Evolutionary conservation across 2,329 filamentous ascomycete species (phyloP).

Genomic region (Fusarium begoniae): DNA sequence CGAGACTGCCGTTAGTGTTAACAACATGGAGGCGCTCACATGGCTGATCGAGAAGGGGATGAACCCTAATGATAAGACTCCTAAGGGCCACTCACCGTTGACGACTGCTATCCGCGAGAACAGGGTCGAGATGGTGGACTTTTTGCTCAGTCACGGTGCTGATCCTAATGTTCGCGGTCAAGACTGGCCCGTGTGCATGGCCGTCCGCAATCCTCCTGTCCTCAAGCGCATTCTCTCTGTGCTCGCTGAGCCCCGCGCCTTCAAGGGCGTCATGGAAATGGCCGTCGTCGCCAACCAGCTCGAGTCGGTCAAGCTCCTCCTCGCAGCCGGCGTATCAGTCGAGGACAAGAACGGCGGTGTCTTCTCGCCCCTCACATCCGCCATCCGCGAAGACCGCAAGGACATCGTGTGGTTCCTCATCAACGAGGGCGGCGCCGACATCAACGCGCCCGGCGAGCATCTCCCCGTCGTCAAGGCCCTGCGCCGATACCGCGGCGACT

Average conservation of each 20-base stretch:
- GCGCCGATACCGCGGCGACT: constrained; percentile 64
- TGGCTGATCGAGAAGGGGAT: constrained; percentile 70
- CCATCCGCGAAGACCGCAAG: constrained; percentile 69
- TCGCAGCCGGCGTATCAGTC: constrained; percentile 71
- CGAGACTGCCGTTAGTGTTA: constrained; percentile 69
- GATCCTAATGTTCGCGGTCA: constrained; percentile 71
- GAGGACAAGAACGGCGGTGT: constrained; percentile 79
- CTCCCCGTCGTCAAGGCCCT: constrained; percentile 76
- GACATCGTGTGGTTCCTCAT: constrained; percentile 70
- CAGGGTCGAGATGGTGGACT: constrained; percentile 66
- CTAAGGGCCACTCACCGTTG: constrained; percentile 68
- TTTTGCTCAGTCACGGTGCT: constrained; percentile 66
- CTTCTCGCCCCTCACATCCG: constrained; percentile 74
- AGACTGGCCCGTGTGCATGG: constrained; percentile 77
- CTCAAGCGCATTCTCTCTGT: constrained; percentile 66
- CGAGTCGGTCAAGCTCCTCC: constrained; percentile 71
- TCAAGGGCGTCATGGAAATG: constrained; percentile 74
- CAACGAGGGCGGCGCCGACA: constrained; percentile 68
- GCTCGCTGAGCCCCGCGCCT: constrained; percentile 66
- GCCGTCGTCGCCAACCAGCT: constrained; percentile 73
- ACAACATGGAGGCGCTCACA: constrained; percentile 67
- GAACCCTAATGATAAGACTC: constrained; percentile 66
- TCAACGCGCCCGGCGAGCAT: constrained; percentile 75
- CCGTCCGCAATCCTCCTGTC: constrained; percentile 68
- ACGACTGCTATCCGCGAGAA: constrained; percentile 73